Conservation (phyloP, 176 grass and related monocot genomes). For the Paspalum vaginatum region DNA sequence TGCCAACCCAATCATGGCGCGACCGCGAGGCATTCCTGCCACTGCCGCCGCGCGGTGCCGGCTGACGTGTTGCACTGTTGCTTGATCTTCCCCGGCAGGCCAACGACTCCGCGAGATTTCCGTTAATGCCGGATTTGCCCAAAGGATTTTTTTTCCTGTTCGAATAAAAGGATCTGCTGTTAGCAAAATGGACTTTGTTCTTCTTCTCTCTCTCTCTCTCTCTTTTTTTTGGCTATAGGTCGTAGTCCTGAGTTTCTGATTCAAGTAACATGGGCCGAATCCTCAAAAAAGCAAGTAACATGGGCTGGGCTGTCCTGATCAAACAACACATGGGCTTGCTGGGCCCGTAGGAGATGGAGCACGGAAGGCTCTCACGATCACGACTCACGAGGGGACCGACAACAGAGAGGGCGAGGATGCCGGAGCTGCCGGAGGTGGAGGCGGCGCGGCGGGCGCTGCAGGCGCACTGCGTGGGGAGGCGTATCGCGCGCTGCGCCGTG, state of each 20-base stretch:
- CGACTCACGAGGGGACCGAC: background rate
- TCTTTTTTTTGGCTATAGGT: too few species aligned
- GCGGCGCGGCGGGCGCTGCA: slow-evolving; percentile 82
- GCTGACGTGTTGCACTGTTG: too few species aligned
- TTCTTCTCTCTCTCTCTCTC: too few species aligned
- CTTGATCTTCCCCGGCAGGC: too few species aligned
- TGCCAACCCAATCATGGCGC: slow-evolving; percentile 19
- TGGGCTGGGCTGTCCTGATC: background rate
- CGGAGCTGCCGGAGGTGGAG: slow-evolving; percentile 94
- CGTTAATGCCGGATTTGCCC: too few species aligned
- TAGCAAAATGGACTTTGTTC: too few species aligned
- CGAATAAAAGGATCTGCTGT: too few species aligned
- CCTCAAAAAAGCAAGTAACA: background rate
- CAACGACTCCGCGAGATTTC: too few species aligned
- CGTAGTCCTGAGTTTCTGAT: too few species aligned
- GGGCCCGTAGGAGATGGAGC: background rate
- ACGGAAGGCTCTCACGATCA: background rate
- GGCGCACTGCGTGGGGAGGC: slow-evolving; percentile 70
- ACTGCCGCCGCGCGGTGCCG: background rate
- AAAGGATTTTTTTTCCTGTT: too few species aligned
- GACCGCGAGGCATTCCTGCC: slow-evolving; percentile 1
- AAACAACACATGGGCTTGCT: background rate
- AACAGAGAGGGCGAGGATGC: slow-evolving; percentile 40
- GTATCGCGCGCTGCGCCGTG: slow-evolving; percentile 63
- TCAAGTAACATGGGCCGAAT: too few species aligned